These are phyloP conservation scores for Cytospora paraplurivora DNA, from an alignment of 2,329 filamentous ascomycete genomes.

Conservation along the genomic window DNA sequence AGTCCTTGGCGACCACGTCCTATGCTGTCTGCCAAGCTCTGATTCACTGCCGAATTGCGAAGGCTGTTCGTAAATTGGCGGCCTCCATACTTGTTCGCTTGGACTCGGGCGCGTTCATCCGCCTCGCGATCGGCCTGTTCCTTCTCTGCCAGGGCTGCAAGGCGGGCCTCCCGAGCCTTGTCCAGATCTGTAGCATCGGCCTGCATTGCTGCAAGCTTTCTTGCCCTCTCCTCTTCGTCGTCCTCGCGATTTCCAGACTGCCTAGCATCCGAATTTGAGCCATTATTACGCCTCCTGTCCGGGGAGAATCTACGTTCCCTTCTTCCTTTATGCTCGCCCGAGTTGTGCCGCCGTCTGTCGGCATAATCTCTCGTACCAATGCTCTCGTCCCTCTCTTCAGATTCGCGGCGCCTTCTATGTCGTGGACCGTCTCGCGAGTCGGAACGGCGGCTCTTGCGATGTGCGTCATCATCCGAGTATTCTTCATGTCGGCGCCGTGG, in stretches of 20 bases:
- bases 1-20: constrained; percentile 50
- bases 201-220: constrained; percentile 74
- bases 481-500: constrained; percentile 49
- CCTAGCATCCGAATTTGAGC: constrained; percentile 9
- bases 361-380: constrained; percentile 31
- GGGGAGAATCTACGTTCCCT: constrained; percentile 17
- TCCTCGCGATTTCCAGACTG: constrained; percentile 33
- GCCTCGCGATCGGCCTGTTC: constrained; percentile 66
- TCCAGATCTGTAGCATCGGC: constrained; percentile 70
- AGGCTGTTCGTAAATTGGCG: constrained; percentile 66
- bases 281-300: constrained; percentile 25
- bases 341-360: constrained; percentile 18
- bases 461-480: constrained; percentile 44
- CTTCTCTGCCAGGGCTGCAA: constrained; percentile 65
- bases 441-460: constrained; percentile 48
- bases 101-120: constrained; percentile 64
- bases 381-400: constrained; percentile 36
- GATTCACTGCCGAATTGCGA: constrained; percentile 58
- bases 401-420: constrained; percentile 41
- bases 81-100: constrained; percentile 62
- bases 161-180: constrained; percentile 65
- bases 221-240: constrained; percentile 60
- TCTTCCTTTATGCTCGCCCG: constrained; percentile 9
- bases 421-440: constrained; percentile 46
- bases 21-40: constrained; percentile 55